Conservation (phyloP, 2,329 filamentous ascomycete species). For the Pseudopyrenochaeta lycopersici region DNA sequence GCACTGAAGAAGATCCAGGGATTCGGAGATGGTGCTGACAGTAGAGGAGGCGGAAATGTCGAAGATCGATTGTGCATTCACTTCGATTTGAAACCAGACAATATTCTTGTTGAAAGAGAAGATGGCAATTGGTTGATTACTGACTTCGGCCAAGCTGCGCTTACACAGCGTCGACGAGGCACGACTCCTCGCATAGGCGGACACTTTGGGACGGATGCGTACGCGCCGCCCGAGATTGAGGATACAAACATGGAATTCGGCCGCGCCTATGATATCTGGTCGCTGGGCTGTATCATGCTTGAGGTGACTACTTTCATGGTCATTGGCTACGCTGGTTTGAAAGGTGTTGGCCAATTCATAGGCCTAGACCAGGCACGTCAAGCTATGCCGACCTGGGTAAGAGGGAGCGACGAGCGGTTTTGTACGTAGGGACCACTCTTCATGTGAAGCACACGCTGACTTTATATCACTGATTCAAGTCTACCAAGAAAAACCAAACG, state of each 20-base stretch:
- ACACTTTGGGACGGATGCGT: constrained; percentile 3
- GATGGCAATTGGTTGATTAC: constrained; percentile 14
- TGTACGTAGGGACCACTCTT: no score
- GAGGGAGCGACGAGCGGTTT: constrained; percentile 2
- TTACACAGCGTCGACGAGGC: neutral
- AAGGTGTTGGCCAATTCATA: neutral
- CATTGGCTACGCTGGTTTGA: constrained; percentile 7
- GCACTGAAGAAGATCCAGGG: constrained; percentile 9
- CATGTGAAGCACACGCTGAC: no score
- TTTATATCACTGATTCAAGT: neutral
- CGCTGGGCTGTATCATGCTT: constrained; percentile 14
- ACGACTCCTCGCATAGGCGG: constrained; percentile 3
- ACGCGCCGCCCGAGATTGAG: constrained; percentile 14
- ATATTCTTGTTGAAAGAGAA: constrained; percentile 12
- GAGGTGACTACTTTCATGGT: constrained; percentile 13
- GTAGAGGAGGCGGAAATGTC: neutral
- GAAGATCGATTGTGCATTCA: constrained; percentile 7
- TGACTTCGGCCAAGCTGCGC: constrained; percentile 14
- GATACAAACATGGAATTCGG: constrained; percentile 1
- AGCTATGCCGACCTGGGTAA: constrained; percentile 1
- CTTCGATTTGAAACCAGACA: constrained; percentile 15
- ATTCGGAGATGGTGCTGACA: neutral
- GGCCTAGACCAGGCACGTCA: constrained; percentile 9
- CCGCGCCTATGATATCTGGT: constrained; percentile 15
- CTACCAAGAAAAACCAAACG: neutral